phyloP scores from a whole-genome alignment of 2,329 filamentous ascomycete genomes.

The Ophiostoma triangulosporum region DNA sequence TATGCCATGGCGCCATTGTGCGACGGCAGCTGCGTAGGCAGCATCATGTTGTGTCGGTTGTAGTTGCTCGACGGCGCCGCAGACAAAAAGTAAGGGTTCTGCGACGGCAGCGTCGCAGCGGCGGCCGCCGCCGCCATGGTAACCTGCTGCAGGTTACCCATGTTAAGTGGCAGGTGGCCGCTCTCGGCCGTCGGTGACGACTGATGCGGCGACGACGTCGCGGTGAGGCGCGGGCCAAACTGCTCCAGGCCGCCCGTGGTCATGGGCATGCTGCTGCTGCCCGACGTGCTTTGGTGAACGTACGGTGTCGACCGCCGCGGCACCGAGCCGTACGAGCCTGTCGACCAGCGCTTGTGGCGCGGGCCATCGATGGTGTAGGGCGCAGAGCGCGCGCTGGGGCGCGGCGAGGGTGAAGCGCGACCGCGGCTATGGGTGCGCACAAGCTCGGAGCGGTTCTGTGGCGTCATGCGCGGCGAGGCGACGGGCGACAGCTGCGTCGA shows the following conservation, averaged over 20 bases:
- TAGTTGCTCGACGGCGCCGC: conserved; percentile 20
- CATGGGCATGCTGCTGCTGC: neutral
- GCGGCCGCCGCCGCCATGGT: conserved; percentile 31
- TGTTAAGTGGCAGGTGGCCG: conserved; percentile 37
- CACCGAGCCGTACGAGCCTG: conserved; percentile 52
- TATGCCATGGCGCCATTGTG: conserved; percentile 21
- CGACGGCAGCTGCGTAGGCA: conserved; percentile 41
- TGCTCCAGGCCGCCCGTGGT: conserved; percentile 29
- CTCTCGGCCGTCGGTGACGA: conserved; percentile 35
- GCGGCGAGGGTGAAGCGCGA: conserved; percentile 57
- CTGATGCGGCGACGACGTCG: conserved; percentile 29
- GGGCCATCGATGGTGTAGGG: conserved; percentile 57
- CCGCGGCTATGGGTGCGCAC: conserved; percentile 54
- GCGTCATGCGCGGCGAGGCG: conserved; percentile 53
- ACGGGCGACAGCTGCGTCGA: conserved; percentile 60
- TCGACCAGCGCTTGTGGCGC: conserved; percentile 65
- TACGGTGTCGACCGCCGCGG: conserved; percentile 46
- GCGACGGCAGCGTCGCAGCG: conserved; percentile 32
- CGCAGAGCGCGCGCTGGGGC: conserved; percentile 52
- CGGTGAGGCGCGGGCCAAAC: conserved; percentile 38
- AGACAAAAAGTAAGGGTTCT: conserved; percentile 32
- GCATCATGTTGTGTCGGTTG: conserved; percentile 43
- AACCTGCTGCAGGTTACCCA: conserved; percentile 41
- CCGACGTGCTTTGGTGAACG: conserved; percentile 38
- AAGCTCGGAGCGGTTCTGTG: conserved; percentile 45